Evolutionary conservation across 2,329 filamentous ascomycete genomes (phyloP), one percentile per base, ranked within the genome.

Genomic region (Boeremia lycopersici): DNA sequence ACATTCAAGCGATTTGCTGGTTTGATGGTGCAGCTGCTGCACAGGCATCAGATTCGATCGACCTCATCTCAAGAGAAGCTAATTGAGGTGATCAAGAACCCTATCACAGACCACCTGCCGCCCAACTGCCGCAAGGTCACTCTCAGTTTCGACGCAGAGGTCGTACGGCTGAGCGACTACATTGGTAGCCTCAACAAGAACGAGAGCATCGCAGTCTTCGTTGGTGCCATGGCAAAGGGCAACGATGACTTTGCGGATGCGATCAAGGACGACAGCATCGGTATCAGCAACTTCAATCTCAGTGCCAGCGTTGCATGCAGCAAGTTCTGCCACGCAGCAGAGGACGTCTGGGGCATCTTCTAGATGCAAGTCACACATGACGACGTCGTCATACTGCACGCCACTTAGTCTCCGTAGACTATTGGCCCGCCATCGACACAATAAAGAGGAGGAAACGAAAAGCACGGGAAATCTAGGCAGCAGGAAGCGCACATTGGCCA

Each of bases 1-100:
- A 99, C 95, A 0, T 99, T 99, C 79, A 99, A 99, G 84, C 92
- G 95, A 35, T 99, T 99, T 70, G 95, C 95, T 40, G 95, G 95
- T 79, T 82, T 99, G 58, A 99, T 99, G 95, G 95, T 99, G 49
- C 95, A 99, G 79, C 84, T 99, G 33, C 86, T 99, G 39, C 95
- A 99, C 78, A 89, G 93, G 56, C 86, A 98, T 36, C 96, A 93
- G 38, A 99, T 99, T 71, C 89, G 95, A 63, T 97, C 93, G 34
- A 96, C 93, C 63, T 96, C 93, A 63, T 98, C 93, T 4, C 92
- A 97, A 74, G 95, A 99, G 79, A 99, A 98, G 80, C 86, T 99
- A 25, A 84, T 99, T 55, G 93, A 95, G 67, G 95, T 99, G 67
- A 97, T 99, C 77, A 92, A 95, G 77, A 98, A 98, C 75, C 95